A percentile compares a stretch with the other conserved stretches of the same genome.
Conservation (phyloP, 2,329 filamentous ascomycete species). For the Neofusicoccum kwambonambiense region DNA sequence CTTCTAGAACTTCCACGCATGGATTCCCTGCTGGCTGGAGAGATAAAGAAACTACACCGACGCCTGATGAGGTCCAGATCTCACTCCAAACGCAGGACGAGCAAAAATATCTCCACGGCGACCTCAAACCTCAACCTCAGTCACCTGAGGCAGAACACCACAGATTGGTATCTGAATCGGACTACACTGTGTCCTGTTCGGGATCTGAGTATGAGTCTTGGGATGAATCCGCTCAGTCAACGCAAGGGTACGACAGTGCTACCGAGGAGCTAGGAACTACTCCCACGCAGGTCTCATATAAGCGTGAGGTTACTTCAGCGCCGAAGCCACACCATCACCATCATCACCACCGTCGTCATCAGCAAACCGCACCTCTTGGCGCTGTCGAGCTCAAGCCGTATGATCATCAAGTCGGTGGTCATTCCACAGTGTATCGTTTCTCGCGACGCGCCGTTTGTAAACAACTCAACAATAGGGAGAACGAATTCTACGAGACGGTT, state of each 20-base stretch:
- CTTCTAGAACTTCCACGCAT: constrained; percentile 12
- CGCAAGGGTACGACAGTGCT: constrained; percentile 49
- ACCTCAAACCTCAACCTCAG: constrained; percentile 46
- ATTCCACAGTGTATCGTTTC: constrained; percentile 94
- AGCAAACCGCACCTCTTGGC: constrained; percentile 64
- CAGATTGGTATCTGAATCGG: constrained; percentile 15
- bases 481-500: constrained; percentile 97
- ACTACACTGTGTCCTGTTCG: constrained; percentile 30
- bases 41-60: constrained; percentile 20
- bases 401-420: constrained; percentile 94
- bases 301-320: constrained; percentile 19
- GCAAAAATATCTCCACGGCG: constrained; percentile 61
- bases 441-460: constrained; percentile 95
- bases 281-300: constrained; percentile 28
- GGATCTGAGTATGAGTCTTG: constrained; percentile 45
- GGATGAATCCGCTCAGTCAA: constrained; percentile 43
- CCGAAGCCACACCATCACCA: constrained; percentile 29
- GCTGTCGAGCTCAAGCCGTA: constrained; percentile 97
- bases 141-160: constrained; percentile 34
- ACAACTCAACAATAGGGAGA: constrained; percentile 95
- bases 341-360: constrained; percentile 31
- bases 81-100: constrained; percentile 60
- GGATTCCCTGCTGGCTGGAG: constrained; percentile 1
- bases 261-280: constrained; percentile 52
- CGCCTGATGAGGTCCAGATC: constrained; percentile 59